These are phyloP conservation scores for Lasiosphaeria miniovina DNA, from an alignment of 495 filamentous ascomycete species.

Conservation along the genomic window DNA sequence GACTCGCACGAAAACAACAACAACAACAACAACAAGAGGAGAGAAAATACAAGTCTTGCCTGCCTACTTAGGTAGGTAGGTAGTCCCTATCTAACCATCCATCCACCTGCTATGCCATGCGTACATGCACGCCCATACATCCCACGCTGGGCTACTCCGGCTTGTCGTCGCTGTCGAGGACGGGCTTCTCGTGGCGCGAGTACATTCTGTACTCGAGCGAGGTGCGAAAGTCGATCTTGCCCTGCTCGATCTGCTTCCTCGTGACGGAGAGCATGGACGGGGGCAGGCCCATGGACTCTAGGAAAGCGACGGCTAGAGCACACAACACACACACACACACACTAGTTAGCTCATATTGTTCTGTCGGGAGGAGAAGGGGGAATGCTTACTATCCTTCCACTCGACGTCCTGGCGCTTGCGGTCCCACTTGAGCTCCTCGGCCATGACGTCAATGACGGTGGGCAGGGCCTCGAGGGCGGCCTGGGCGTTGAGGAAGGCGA, in stretches of 20 bases:
- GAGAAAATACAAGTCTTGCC: too few relatives aligned
- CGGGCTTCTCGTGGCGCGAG: slow-evolving; percentile 57
- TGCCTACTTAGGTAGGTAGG: too few relatives aligned
- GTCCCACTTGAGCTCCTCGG: slow-evolving; percentile 82
- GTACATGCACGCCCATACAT: too few relatives aligned
- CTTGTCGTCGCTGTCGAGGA: not conserved
- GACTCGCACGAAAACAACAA: too few relatives aligned
- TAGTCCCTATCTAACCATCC: too few relatives aligned
- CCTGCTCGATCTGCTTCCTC: slow-evolving; percentile 74
- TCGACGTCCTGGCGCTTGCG: slow-evolving; percentile 69
- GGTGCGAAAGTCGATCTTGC: slow-evolving; percentile 66
- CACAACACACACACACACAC: too few relatives aligned
- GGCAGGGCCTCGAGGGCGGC: slow-evolving; percentile 90
- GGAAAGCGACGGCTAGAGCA: slow-evolving; percentile 52
- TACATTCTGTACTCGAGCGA: slow-evolving; percentile 69
- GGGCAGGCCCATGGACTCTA: slow-evolving; percentile 84
- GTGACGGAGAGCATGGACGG: slow-evolving; percentile 68
- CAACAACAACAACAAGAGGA: too few relatives aligned
- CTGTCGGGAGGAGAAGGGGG: not conserved
- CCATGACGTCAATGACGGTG: slow-evolving; percentile 89
- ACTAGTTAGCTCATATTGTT: not conserved
- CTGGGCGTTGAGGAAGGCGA: slow-evolving; percentile 95
- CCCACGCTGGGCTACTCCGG: too few relatives aligned
- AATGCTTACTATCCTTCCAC: slow-evolving; percentile 74
- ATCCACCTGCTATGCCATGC: slow-evolving; percentile 25